A percentile compares a stretch with the other conserved stretches of the same genome.
These are phyloP conservation scores for Cryptosporidium ubiquitum DNA, from an alignment of 169 alveolate genomes.

Conservation along the genomic window DNA sequence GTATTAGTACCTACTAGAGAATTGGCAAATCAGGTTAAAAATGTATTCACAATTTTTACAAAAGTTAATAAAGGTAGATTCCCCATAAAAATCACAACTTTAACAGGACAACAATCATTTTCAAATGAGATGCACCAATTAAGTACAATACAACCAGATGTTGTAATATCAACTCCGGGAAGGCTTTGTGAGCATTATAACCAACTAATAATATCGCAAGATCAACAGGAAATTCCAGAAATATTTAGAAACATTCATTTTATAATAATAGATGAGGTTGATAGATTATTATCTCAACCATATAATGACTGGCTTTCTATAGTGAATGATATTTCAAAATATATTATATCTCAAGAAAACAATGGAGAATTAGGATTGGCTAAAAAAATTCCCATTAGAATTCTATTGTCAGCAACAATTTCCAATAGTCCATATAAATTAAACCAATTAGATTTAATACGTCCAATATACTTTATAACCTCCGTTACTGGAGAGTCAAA, in stretches of 20 bases:
- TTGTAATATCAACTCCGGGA: conserved; percentile 62
- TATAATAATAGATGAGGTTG: conserved; percentile 79
- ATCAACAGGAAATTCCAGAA: conserved; percentile 43
- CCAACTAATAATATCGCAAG: conserved; percentile 4
- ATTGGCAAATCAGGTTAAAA: conserved; percentile 88
- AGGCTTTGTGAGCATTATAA: conserved; percentile 66
- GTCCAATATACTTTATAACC: conserved; percentile 60
- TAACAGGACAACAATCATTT: conserved; percentile 66
- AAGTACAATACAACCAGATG: conserved; percentile 33
- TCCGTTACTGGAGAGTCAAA: conserved; percentile 59
- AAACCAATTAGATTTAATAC: conserved; percentile 7
- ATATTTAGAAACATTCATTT: conserved; percentile 74
- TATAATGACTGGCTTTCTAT: conserved; percentile 53
- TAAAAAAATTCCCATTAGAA: conserved; percentile 21
- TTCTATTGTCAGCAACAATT: conserved; percentile 45
- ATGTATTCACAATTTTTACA: conserved; percentile 85
- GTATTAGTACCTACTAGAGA: conserved; percentile 93
- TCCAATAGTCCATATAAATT: conserved; percentile 44
- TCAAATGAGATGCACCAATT: conserved; percentile 44
- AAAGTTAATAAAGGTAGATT: conserved; percentile 44
- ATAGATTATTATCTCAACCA: conserved; percentile 72
- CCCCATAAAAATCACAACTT: conserved; percentile 38
- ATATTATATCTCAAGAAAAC: neutral
- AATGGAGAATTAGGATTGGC: conserved; percentile 36
- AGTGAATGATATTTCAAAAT: conserved; percentile 32